Evolutionary conservation across 164 flowering plant genomes (phyloP).

Genomic region (Berberis vulgaris): DNA sequence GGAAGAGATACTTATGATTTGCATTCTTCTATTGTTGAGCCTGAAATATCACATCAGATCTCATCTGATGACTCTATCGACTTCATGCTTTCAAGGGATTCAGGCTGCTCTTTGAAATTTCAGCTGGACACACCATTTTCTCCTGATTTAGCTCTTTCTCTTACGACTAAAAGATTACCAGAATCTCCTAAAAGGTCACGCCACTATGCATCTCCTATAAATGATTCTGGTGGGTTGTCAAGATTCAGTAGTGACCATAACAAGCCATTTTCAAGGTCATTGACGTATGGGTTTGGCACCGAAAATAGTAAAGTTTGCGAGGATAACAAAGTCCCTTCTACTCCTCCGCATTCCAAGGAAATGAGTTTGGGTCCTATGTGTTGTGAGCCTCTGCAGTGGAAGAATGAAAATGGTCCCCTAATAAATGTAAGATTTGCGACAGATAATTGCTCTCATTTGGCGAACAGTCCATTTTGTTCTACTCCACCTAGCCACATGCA

Average conservation of each 20-base stretch:
- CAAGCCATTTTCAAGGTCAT: conserved; percentile 12
- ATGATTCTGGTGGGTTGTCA: conserved; percentile 4
- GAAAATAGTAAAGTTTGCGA: conserved; percentile 10
- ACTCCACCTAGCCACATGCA: conserved; percentile 15
- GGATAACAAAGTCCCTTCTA: conserved; percentile 6
- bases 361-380: conserved; percentile 8
- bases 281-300: conserved; percentile 10
- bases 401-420: neutral
- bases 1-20: conserved; percentile 8
- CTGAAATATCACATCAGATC: neutral
- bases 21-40: neutral
- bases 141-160: conserved; percentile 7
- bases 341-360: conserved; percentile 10
- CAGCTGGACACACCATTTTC: neutral
- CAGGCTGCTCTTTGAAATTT: too few relatives aligned
- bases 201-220: conserved; percentile 1
- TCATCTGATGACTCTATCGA: conserved; percentile 1
- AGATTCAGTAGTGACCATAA: conserved; percentile 9
- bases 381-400: conserved; percentile 18
- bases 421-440: conserved; percentile 1
- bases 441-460: conserved; percentile 1
- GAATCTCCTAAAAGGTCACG: conserved; percentile 21
- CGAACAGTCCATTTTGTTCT: conserved; percentile 12
- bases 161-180: conserved; percentile 8
- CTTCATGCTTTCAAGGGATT: conserved; percentile 1